Base-by-base conservation (phyloP, 768 basidiomycete genomes). In the Rhizopogon rudus region DNA sequence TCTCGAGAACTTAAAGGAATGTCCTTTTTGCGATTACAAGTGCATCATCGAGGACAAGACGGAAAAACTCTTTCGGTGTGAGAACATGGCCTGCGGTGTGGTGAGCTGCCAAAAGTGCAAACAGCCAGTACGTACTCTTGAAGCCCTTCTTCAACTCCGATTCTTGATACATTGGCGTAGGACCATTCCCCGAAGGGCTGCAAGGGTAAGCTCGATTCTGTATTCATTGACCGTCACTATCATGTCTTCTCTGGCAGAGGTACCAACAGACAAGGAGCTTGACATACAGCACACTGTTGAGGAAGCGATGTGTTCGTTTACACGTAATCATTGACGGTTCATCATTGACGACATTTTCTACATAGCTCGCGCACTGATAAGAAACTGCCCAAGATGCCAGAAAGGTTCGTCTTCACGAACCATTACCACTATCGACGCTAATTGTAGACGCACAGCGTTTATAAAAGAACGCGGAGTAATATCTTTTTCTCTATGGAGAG, bases 131-230 rank as follows among this genome's bases (percentile, higher is more conserved):
- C 55, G 79, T 72, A 16, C 31, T 51, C 1, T 33, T 10, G 8
- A 33, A 9, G 10, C 31, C 31, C 31, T 33, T 33, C 31, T 10
- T 33, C 1, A 10, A 10, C 10, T 33, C 6, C 31, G 10, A 33
- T 33, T 10, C 1, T 33, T 9, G n/a, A 40, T 40, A 49, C 35
- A 39, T 8, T 51, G 16, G 44, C 46, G 40, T 57, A 87, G 85
- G 88, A 93, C 64, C 91, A 93, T 73, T 63, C 90, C 29, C 91
- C 91, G 10, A 92, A 84, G 71, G 84, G 74, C 29, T 93, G 91
- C 63, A 77, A 88, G 75, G 88, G 88, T 86, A 53, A 28, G 2
- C 2, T 33, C 5, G 33, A 43, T 40, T 25, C 12, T 35, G 6
- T 35, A 8, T 31, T 57, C 5, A 8, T 42, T 22, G 20, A 25